These are phyloP conservation scores for Spizellomyces punctatus DNA, from an alignment of 192 early-diverging fungal genomes.

Conservation along the genomic window DNA sequence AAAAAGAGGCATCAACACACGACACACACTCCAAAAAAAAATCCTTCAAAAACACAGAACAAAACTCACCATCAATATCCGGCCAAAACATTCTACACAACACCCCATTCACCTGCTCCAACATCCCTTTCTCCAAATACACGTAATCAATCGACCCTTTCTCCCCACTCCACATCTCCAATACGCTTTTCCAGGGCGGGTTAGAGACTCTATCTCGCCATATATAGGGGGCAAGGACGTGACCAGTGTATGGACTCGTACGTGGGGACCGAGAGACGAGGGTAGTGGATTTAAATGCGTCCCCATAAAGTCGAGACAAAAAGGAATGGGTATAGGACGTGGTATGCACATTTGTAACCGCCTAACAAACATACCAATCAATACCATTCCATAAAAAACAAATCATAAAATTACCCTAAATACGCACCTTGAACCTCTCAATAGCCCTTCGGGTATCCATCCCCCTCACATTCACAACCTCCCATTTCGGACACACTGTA, in stretches of 20 bases:
- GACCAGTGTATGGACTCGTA: constrained; percentile 68
- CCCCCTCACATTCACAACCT: background rate
- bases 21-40: too few relatives aligned
- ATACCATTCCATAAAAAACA: too few relatives aligned
- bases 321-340: constrained; percentile 77
- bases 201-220: constrained; percentile 66
- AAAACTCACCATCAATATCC: constrained; percentile 73
- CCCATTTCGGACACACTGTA: background rate
- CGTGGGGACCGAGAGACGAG: constrained; percentile 57
- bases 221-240: constrained; percentile 79
- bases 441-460: constrained; percentile 14
- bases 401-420: constrained; percentile 10
- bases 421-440: constrained; percentile 20
- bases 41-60: background rate
- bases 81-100: constrained; percentile 84
- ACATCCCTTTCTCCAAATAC: constrained; percentile 70
- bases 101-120: constrained; percentile 74
- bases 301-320: constrained; percentile 71
- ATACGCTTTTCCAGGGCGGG: constrained; percentile 47
- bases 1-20: constrained; percentile 20
- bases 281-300: constrained; percentile 54
- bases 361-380: constrained; percentile 16
- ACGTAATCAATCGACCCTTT: constrained; percentile 73
- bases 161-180: constrained; percentile 34
- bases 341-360: constrained; percentile 39